Evolutionary conservation across 2,329 filamentous ascomycete species (phyloP), one percentile per base, ranked within the genome.

Genomic region (Alternaria brassicae): DNA sequence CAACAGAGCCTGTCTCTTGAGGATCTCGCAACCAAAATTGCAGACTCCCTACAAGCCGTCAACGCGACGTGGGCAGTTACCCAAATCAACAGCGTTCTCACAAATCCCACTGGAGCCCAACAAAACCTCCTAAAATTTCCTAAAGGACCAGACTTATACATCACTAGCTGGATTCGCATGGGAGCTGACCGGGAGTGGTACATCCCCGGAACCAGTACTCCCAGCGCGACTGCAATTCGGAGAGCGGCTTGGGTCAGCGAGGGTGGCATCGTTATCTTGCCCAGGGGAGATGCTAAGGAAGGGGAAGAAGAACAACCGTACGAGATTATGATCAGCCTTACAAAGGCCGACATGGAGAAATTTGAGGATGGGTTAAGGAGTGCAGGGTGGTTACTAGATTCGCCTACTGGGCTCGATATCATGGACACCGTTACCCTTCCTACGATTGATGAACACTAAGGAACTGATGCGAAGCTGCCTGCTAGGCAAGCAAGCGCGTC

Each of bases 111-210:
- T 10, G 36, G 30, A 30, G 40, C 41, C 4, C 32, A 53, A 4
- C 53, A 51, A 9, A 17, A 34, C 4, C 17, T 34, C 12, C n/a
- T 58, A 4, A 36, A n/a, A 12, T 62, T 64, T 2, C 37, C 37
- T 9, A 66, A 69, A 21, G 72, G 71, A 2, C 67, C 70, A 2
- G 70, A 74, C 34, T 30, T 74, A 3, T 73, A 69, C 32, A 65
- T 74, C n/a, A 72, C 71, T 1, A 71, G 65, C 23, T 75, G 71
- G 72, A 60, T 66, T 54, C 45, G 72, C 28, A 69, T 73, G 25
- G 67, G 67, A 3, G 66, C 61, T 1, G 66, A 72, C 10, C 42
- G 50, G 19, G 42, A 56, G 8, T 75, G 72, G 72, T 37, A 50
- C 23, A 70, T 73, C 7, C 70, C 71, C 3, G 71, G 72, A 0